Base-by-base conservation (phyloP, 2,329 filamentous ascomycete genomes). In the Scopulariopsis brevicaulis region DNA sequence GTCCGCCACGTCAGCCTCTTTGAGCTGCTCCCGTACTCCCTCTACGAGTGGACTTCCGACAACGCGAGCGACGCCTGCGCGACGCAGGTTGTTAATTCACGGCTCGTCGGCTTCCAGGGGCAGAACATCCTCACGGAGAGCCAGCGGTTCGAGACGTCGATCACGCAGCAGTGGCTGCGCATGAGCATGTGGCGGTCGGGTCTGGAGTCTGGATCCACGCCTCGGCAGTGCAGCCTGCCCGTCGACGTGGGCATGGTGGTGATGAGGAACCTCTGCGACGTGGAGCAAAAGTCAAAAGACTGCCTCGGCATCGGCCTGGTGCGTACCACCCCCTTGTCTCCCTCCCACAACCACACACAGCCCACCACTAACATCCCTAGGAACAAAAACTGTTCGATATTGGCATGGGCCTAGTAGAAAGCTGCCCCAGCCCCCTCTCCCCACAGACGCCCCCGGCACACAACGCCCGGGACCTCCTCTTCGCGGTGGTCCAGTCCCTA, bases 381-480 rank as follows among this genome's bases (percentile, higher is more conserved):
- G 67, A 70, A 54, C 67, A 70, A 58, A 70, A 70, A 22, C 59
- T 70, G 0, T 70, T 68, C 25, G 68, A 70, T 4, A 65, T 70
- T 18, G 68, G 68, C 2, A 59, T 65, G 12, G 67, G 67, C 32
- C 61, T 70, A 0, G 65, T 64, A 1, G 68, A 70, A n/a, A 64
- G 63, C 10, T 64, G 64, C 1, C 60, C 65, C 1, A n/a, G 57
- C 60, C 5, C 63, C 60, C 18, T 56, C 28, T n/a, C 62, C 64
- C 1, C 60, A n/a, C n/a, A n/a, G 11, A 6, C 15, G 40, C 40
- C 65, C 0, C 63, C 67, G 15, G 64, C 66, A 3, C 62, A 66
- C 5, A 66, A 67, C 4, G 65, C 68, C 2, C 62, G 63, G 10
- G 65, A 70, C 35, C 43, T 70, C 0, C 63, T 70, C 3, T 63